A percentile compares a stretch with the other conserved stretches of the same genome.
Conservation (phyloP, 1,284 basidiomycete genomes). For the Tilletiopsis washingtonensis region DNA sequence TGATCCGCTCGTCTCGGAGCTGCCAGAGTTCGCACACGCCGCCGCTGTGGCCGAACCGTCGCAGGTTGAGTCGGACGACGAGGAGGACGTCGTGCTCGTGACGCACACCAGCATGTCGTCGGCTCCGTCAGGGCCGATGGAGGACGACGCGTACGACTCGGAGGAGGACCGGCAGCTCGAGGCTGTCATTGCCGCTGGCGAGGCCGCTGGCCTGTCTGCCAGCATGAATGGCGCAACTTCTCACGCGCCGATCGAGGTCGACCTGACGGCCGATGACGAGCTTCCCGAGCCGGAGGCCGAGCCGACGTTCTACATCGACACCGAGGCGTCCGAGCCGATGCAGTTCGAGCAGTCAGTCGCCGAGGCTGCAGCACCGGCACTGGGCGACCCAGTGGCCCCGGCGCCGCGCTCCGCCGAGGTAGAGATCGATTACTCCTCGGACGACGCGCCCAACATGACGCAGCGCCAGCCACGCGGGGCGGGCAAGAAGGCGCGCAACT, state of each 20-base stretch:
- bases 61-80: conserved; percentile 9
- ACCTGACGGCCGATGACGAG: too few species aligned
- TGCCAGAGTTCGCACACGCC: neutral
- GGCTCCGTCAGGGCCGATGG: too few species aligned
- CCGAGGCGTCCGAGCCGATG: neutral
- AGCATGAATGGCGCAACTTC: too few species aligned
- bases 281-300: too few species aligned
- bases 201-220: too few species aligned
- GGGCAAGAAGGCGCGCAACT: conserved; percentile 12
- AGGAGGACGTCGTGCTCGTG: conserved; percentile 15
- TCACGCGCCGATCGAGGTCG: too few species aligned
- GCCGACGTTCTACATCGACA: conserved; percentile 14
- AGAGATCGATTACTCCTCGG: conserved; percentile 6
- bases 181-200: neutral
- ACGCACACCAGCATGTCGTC: conserved; percentile 1
- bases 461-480: conserved; percentile 5
- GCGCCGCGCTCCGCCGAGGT: too few species aligned
- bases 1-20: neutral
- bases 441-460: conserved; percentile 8
- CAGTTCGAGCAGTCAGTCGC: neutral
- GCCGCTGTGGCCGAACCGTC: neutral
- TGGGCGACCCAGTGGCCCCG: too few species aligned
- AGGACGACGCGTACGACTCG: neutral
- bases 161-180: conserved; percentile 7
- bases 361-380: neutral